Evolutionary conservation across 352 stramenopile genomes (phyloP), one percentile per base, ranked within the genome.

Genomic region (Globisporangium uncinulatum): DNA sequence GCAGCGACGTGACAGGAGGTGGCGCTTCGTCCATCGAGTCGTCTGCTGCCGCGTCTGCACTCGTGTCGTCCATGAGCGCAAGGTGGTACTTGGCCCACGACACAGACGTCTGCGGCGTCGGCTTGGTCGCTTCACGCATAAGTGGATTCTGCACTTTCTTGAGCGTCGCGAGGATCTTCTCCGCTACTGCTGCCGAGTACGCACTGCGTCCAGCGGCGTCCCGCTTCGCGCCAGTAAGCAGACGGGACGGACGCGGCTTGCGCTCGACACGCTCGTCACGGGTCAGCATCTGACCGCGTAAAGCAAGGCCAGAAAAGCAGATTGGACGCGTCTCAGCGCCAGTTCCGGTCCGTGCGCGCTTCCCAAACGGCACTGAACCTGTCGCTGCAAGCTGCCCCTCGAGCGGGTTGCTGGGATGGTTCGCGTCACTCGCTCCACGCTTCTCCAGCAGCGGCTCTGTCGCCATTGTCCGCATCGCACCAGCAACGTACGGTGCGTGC

Each of bases 31-130:
- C 57, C 42, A 65, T 60, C 42, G 66, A 51, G 41, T 74, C 62
- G 0, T 61, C 54, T 13, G 63, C 15, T 21, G 21, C 9, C 15
- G 15, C 6, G 0, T 19, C 54, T 10, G 61, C 59, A 31, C 31
- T 63, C 9, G 32, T 43, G 19, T 70, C 61, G 4, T 85, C 72
- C 8, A 69, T 59, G 21, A 90, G 21, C 6, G 85, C 76, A 10
- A 92, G 59, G n/a, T 92, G 76, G 55, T 92, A 90, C 55, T 94
- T 95, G 1, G 80, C 79, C 86, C 86, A 95, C 11, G 83, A 92
- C 63, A 91, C 60, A 31, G 83, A 89, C 32, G 79, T 91, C 11
- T 79, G 87, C 14, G 80, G 79, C 21, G 75, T 87, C 13, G 85
- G 85, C 51, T 93, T 91, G 50, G 78, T 73, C 0, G 76, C 68